Conservation (phyloP, 2,329 filamentous ascomycete species). For the Aphanoascus verrucosus region DNA sequence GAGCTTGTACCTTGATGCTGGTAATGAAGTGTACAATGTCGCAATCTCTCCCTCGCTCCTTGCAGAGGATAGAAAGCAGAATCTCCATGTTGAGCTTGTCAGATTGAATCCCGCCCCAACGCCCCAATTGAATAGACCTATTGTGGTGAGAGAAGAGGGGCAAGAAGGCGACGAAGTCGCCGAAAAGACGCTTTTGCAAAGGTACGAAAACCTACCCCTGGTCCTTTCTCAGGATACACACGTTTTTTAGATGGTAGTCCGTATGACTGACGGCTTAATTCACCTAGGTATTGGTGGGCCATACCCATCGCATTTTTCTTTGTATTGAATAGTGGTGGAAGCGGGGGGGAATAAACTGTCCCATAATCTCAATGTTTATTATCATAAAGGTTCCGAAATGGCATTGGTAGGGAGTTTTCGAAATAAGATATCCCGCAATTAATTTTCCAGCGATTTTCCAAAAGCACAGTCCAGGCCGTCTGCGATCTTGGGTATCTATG, state of each 20-base stretch:
- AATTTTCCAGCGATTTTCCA: too few relatives aligned
- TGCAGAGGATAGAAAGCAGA: not conserved
- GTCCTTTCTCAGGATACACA: too few relatives aligned
- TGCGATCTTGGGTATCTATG: too few relatives aligned
- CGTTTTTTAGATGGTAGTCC: too few relatives aligned
- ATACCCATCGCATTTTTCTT: slow-evolving; percentile 34
- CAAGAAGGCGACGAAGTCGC: slow-evolving; percentile 28
- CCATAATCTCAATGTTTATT: not conserved
- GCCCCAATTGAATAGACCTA: slow-evolving; percentile 33
- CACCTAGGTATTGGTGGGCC: slow-evolving; percentile 39
- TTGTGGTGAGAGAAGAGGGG: slow-evolving; percentile 28
- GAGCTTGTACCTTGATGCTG: slow-evolving; percentile 31
- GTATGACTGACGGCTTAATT: not conserved
- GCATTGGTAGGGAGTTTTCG: not conserved
- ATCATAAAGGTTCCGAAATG: not conserved
- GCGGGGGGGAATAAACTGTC: slow-evolving; percentile 10
- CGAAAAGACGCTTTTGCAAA: slow-evolving; percentile 35
- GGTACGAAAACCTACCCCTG: slow-evolving; percentile 18
- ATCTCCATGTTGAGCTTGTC: slow-evolving; percentile 28
- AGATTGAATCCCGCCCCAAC: slow-evolving; percentile 24
- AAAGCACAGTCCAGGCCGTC: too few relatives aligned
- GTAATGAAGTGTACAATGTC: slow-evolving; percentile 32
- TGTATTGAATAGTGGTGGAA: slow-evolving; percentile 31
- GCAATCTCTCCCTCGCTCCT: slow-evolving; percentile 23
- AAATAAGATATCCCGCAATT: too few relatives aligned